Evolutionary conservation across 345 rosid species (phyloP).

Genomic region (Streptanthus diversifolius): DNA sequence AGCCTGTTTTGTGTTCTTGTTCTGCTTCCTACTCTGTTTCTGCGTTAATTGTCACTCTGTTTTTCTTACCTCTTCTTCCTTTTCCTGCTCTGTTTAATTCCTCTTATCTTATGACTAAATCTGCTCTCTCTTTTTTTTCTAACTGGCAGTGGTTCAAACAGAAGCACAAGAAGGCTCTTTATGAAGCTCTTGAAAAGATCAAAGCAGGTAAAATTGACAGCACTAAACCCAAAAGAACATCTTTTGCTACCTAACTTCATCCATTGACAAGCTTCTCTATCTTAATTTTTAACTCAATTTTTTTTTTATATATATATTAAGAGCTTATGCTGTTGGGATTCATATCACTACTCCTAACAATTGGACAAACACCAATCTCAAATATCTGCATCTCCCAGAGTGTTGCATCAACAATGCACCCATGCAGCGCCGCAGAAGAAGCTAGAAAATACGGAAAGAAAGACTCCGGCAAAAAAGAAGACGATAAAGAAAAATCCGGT

Average conservation of each 20-base stretch:
- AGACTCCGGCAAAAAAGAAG: not conserved
- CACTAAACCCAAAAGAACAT: not conserved
- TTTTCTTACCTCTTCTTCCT: not conserved
- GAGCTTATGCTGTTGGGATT: constrained; percentile 82
- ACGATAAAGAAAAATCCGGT: not conserved
- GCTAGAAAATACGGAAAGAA: not conserved
- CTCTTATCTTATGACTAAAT: not conserved
- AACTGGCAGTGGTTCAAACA: constrained; percentile 47
- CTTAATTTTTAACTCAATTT: not conserved
- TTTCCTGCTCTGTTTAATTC: not conserved
- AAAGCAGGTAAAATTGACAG: constrained; percentile 52
- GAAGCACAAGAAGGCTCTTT: constrained; percentile 54
- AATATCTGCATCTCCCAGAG: constrained; percentile 54
- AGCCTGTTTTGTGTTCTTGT: not conserved
- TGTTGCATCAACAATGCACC: constrained; percentile 61
- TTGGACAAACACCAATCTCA: constrained; percentile 52
- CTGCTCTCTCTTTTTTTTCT: not conserved
- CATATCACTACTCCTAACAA: constrained; percentile 62
- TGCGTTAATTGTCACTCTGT: not conserved
- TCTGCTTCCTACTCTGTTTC: not conserved
- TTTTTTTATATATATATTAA: not conserved
- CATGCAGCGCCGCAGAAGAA: constrained; percentile 34
- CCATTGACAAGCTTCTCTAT: not conserved
- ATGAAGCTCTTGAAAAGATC: constrained; percentile 74
- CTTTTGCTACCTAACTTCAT: not conserved